Percentiles rank a stretch among this genome's conserved stretches.
phyloP scores from a whole-genome alignment of 2,329 filamentous ascomycete species.

The Aspergillus ibericus region DNA sequence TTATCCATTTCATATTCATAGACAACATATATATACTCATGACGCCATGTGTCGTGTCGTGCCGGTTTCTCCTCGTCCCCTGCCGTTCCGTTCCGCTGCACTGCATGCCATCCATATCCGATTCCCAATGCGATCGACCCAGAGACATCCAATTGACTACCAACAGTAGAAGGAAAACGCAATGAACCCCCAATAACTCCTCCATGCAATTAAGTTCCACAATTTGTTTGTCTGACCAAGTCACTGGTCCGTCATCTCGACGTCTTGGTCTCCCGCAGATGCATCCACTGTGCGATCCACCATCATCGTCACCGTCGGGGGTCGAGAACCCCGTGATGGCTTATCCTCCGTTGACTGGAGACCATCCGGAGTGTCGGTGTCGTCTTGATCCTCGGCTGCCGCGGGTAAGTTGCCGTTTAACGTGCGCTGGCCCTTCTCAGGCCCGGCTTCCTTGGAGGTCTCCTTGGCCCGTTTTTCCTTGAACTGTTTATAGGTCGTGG shows the following conservation, averaged over 20 bases:
- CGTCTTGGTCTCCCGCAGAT: slow-evolving; percentile 41
- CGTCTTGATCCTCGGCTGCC: slow-evolving; percentile 25
- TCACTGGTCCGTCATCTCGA: slow-evolving; percentile 56
- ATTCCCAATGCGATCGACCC: background rate
- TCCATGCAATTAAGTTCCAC: background rate
- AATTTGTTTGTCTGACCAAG: background rate
- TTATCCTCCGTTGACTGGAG: slow-evolving; percentile 18
- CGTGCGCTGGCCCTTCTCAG: slow-evolving; percentile 42
- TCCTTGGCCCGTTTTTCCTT: slow-evolving; percentile 61
- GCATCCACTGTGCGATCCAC: slow-evolving; percentile 55
- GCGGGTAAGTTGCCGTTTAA: slow-evolving; percentile 31
- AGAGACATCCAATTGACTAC: background rate
- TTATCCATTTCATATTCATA: background rate
- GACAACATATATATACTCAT: background rate
- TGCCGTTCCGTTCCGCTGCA: slow-evolving; percentile 12
- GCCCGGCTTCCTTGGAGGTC: slow-evolving; percentile 27
- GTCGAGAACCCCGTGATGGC: slow-evolving; percentile 30
- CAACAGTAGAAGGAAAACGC: background rate
- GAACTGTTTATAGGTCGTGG: slow-evolving; percentile 74
- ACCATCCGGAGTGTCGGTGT: slow-evolving; percentile 17
- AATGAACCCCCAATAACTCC: slow-evolving; percentile 11
- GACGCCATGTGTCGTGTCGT: background rate
- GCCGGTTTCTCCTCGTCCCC: slow-evolving; percentile 3
- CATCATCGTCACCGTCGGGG: slow-evolving; percentile 52
- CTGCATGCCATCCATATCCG: background rate